A percentile compares a stretch with the other conserved stretches of the same genome.
Conservation (phyloP, 257 asterid genomes). For the Knoxia roxburghii region DNA sequence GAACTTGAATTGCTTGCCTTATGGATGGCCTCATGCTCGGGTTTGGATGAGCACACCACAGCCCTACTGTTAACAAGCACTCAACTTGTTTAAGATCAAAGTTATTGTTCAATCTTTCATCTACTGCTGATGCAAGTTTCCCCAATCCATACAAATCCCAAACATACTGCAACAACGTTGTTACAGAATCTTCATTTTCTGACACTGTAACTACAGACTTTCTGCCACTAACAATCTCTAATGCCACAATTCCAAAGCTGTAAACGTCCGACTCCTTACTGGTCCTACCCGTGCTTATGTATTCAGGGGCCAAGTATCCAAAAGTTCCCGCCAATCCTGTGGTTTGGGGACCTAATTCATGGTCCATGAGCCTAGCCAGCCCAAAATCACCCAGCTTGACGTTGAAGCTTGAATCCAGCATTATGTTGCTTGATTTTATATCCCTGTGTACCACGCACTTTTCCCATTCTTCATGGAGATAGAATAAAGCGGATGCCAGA, state of each 20-base stretch:
- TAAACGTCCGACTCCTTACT: conserved; percentile 37
- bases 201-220: too few relatives aligned
- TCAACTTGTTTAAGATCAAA: conserved; percentile 28
- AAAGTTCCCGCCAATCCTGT: conserved; percentile 31
- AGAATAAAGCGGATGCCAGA: too few relatives aligned
- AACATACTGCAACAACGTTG: too few relatives aligned
- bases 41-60: conserved; percentile 36
- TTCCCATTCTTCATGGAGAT: too few relatives aligned
- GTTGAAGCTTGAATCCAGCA: too few relatives aligned
- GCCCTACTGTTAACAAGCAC: conserved; percentile 22
- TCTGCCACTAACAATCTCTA: too few relatives aligned
- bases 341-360: conserved; percentile 28
- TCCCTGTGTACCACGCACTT: too few relatives aligned
- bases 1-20: conserved; percentile 36
- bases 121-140: conserved; percentile 23
- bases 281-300: conserved; percentile 28
- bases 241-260: too few relatives aligned
- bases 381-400: conserved; percentile 40
- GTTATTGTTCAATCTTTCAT: conserved; percentile 15
- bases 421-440: too few relatives aligned
- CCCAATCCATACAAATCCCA: too few relatives aligned
- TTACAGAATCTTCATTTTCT: too few relatives aligned
- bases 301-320: conserved; percentile 38
- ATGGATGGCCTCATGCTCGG: conserved; percentile 30
- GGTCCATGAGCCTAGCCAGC: too few relatives aligned